Base-by-base conservation (phyloP, 1,284 basidiomycete genomes). In the Ceratobasidium sp. region DNA sequence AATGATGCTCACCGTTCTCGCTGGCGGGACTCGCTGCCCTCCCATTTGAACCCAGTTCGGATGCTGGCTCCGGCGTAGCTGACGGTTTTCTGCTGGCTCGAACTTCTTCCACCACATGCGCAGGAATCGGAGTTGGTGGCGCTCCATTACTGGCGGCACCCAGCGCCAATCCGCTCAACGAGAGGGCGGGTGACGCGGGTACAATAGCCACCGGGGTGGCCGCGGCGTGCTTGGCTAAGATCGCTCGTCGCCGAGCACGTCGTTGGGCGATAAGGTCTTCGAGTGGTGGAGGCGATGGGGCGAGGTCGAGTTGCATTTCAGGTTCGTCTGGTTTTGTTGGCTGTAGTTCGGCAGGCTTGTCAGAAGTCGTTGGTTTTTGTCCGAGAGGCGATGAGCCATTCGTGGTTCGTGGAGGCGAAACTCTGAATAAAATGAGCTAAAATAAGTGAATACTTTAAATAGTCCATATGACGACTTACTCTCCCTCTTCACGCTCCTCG, bases 231-330 rank as follows among this genome's bases (percentile, higher is more conserved):
- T 94, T 96, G 77, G 95, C 95, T 78, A 96, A 86, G 74, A 98
- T 96, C 28, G 94, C 95, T 81, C 92, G 91, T 54, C 96, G 91
- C 81, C 91, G 93, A 38, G 92, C 92, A 44, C 93, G 89, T n/a
- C 95, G 89, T 77, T 91, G 93, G 59, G 93, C 94, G 28, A 96
- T 86, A 3, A 92, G 86, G 33, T 79, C 71, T 50, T 78, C 77
- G 54, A 83, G 56, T 15, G 78, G 70, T 5, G 81, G 78, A 0
- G 88, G 85, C 3, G 80, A 80, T 15, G 81, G 78, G 42, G 82
- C 81, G 46, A 91, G 81, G 28, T 92, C 90, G 12, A 93, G 84
- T 77, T 93, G 92, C 80, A 89, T 86, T 77, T 92, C 90, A 1
- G 84, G 83, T 56, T 86, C 78, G 61, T 80, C 38, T 84, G 81